Evolutionary conservation across 345 rosid species (phyloP).

Genomic region (Salix purpurea): DNA sequence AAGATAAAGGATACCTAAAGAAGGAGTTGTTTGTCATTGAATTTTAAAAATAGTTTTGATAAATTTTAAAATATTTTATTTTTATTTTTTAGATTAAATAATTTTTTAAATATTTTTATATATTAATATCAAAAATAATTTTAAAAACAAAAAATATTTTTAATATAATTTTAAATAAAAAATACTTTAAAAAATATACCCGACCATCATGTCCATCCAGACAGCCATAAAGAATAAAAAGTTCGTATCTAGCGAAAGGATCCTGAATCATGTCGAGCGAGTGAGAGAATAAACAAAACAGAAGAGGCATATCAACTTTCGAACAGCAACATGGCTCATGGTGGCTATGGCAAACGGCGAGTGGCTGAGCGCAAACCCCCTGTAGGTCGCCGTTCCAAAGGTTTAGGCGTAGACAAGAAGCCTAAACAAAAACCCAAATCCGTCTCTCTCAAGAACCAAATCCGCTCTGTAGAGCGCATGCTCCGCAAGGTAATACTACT

Average conservation of each 20-base stretch:
- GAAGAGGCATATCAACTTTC: not conserved
- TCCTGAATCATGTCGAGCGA: not conserved
- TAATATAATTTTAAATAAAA: too few species aligned
- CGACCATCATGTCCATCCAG: too few species aligned
- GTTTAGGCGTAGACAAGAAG: slow-evolving; percentile 68
- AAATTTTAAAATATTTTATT: too few species aligned
- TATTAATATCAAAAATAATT: too few species aligned
- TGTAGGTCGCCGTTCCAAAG: slow-evolving; percentile 76
- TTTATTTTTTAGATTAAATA: too few species aligned
- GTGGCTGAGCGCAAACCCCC: slow-evolving; percentile 52
- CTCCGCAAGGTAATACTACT: slow-evolving; percentile 66
- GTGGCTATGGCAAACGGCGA: slow-evolving; percentile 79
- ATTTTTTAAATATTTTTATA: too few species aligned
- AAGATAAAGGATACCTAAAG: too few species aligned
- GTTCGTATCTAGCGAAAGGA: not conserved
- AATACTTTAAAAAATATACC: too few species aligned
- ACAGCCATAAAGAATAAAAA: not conserved
- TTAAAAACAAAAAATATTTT: too few species aligned
- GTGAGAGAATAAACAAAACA: not conserved
- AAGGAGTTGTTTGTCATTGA: too few species aligned
- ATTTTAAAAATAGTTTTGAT: accelerated
- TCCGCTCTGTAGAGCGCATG: slow-evolving; percentile 91
- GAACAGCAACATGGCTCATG: slow-evolving; percentile 68
- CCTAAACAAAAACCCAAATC: slow-evolving; percentile 61
- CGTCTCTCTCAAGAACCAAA: slow-evolving; percentile 88